A percentile compares a stretch with the other conserved stretches of the same genome.
phyloP scores from a whole-genome alignment of 768 basidiomycete genomes.

The Russula sp. region DNA sequence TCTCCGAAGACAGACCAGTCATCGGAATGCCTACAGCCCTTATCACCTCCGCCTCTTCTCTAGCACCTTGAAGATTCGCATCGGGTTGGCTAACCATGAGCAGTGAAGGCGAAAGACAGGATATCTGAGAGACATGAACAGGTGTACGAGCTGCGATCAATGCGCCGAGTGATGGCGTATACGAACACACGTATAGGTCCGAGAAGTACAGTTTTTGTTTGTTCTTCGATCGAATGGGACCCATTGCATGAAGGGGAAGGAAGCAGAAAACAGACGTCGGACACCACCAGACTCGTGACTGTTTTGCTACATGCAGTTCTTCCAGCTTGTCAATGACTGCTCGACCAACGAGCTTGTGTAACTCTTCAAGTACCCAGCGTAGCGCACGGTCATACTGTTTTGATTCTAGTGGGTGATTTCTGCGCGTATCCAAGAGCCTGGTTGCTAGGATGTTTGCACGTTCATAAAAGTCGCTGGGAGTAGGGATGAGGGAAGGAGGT shows the following conservation, averaged over 20 bases:
- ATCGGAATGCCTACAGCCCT: neutral
- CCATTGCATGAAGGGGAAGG: conserved; percentile 19
- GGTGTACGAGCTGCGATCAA: conserved; percentile 5
- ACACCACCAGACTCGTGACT: too few relatives aligned
- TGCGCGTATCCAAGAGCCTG: neutral
- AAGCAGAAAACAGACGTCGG: conserved; percentile 1
- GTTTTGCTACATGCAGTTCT: neutral
- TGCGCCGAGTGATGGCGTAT: conserved; percentile 14
- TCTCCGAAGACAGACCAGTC: neutral
- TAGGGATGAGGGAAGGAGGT: conserved; percentile 5
- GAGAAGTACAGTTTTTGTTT: neutral
- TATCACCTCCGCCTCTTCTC: neutral
- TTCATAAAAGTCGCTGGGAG: neutral
- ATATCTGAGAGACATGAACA: neutral
- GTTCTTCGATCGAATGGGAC: neutral
- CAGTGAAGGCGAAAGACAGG: neutral
- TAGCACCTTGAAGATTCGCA: neutral
- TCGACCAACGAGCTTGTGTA: conserved; percentile 7
- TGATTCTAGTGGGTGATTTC: neutral
- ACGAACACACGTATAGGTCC: conserved; percentile 17
- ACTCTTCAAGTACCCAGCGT: conserved; percentile 1
- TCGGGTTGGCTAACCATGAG: conserved; percentile 7
- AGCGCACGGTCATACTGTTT: neutral
- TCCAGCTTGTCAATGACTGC: conserved; percentile 2
- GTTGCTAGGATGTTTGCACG: neutral